phyloP scores from a whole-genome alignment of 2,329 filamentous ascomycete species.

The Sporothrix curviconia region DNA sequence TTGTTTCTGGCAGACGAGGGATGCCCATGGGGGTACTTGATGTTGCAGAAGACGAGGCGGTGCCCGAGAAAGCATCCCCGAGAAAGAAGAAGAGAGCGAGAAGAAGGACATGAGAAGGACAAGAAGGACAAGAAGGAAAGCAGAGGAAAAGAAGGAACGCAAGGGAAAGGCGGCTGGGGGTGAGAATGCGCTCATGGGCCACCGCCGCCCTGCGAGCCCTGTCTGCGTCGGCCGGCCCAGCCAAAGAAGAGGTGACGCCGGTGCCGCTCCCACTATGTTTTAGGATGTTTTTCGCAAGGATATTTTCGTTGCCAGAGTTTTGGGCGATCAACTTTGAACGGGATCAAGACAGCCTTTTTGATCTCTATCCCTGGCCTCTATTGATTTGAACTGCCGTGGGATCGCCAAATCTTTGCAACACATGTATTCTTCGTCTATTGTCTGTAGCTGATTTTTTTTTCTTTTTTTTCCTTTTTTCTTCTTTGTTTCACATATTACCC shows the following conservation, averaged over 20 bases:
- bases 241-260: conserved; percentile 19
- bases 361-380: too few species aligned
- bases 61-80: neutral
- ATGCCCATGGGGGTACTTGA: neutral
- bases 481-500: neutral
- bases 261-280: conserved; percentile 16
- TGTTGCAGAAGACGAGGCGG: neutral
- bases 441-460: neutral
- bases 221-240: neutral
- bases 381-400: too few species aligned
- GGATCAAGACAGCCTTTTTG: too few species aligned
- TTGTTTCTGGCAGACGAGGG: neutral
- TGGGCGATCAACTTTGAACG: too few species aligned
- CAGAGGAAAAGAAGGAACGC: conserved; percentile 15
- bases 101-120: conserved; percentile 17
- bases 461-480: neutral
- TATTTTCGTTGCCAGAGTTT: too few species aligned
- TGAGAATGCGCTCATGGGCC: neutral
- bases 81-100: conserved; percentile 1
- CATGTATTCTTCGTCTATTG: neutral
- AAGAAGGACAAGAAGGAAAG: conserved; percentile 16
- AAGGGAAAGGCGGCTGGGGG: neutral
- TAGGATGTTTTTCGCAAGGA: neutral
- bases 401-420: too few species aligned
- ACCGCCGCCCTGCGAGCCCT: neutral